A percentile compares a stretch with the other conserved stretches of the same genome.
Evolutionary conservation across 2,329 filamentous ascomycete species (phyloP).

Genomic region (Colletotrichum somersetense): DNA sequence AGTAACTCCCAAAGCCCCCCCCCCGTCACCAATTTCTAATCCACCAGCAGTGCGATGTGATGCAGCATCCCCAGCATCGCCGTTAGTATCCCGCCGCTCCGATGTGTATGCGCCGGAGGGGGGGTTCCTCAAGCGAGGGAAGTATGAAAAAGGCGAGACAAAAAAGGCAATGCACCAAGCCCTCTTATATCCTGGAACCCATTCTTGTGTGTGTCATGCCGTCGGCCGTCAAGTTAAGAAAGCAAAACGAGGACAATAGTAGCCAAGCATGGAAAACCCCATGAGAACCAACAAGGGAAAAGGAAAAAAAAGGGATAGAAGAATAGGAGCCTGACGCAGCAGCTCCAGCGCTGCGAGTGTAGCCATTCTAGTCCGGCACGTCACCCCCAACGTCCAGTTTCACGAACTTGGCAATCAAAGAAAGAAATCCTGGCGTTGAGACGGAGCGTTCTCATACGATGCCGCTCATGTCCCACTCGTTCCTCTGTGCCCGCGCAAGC

Average conservation of each 20-base stretch:
- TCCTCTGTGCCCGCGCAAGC: slow-evolving; percentile 65
- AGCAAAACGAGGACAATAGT: not conserved
- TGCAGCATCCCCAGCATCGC: not conserved
- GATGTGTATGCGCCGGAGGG: not conserved
- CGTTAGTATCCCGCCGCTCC: not conserved
- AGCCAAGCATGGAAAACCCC: not conserved
- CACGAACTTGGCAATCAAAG: not conserved
- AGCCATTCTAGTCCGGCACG: slow-evolving; percentile 3
- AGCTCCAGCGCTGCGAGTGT: slow-evolving; percentile 13
- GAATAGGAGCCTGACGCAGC: slow-evolving; percentile 11
- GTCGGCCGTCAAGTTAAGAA: not conserved
- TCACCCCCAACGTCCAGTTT: not conserved
- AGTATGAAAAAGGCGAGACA: too few species aligned
- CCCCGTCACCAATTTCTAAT: not conserved
- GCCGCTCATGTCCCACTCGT: slow-evolving; percentile 64
- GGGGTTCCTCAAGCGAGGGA: not conserved
- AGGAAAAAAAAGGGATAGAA: not conserved
- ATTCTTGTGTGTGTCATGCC: not conserved
- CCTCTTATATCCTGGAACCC: not conserved
- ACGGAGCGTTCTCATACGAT: slow-evolving; percentile 47
- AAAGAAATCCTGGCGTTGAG: not conserved
- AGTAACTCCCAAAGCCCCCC: not conserved
- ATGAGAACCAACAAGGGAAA: not conserved
- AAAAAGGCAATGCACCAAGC: not conserved
- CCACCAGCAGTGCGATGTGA: slow-evolving; percentile 3